Evolutionary conservation across 2,329 filamentous ascomycete genomes (phyloP), one percentile per base, ranked within the genome.

Genomic region (Fusarium beomiforme): DNA sequence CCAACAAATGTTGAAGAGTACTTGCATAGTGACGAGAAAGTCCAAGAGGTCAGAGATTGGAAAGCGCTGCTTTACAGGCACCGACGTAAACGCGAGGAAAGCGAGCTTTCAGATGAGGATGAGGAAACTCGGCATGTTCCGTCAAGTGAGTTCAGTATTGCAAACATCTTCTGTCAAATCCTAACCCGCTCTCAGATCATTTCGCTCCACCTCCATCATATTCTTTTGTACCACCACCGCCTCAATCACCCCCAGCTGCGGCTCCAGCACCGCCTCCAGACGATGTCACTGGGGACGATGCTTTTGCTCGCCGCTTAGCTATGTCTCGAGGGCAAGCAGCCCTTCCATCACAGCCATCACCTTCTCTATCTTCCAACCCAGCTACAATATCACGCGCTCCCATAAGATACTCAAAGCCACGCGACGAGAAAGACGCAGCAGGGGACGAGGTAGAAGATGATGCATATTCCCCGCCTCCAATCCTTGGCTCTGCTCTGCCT

Each of bases 1-100:
- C 94, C 95, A 12, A 97, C 93, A 42, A 94, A 91, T 72, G 92
- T 95, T 53, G 92, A 95, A 59, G 92, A 95, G 77, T 98, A 96
- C 78, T 88, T 93, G 65, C 86, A 90, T 66, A 96, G 93, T 76
- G 93, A 97, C 64, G 94, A 97, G 81, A 92, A 93, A 78, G 89
- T 95, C 64, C 84, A 88, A 21, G 94, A 97, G 78, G 88, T 94
- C 6, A 87, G 89, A 62, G 94, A 97, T 75, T 98, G 95, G 95
- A 97, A 95, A 78, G 89, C 91, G 42, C 83, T 92, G 39, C 84
- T 97, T 17, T 95, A 96, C 79, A 89, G 90, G 17, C 92, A 94
- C 46, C 87, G 86, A 73, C 84, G 63, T 81, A 76, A 75, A 50
- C 88, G 85, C 33, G 81, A 81, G 31, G 77, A 79, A 33, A 82